Base-by-base conservation (phyloP, 176 grass and related monocot species). In the Zoysia pacifica region DNA sequence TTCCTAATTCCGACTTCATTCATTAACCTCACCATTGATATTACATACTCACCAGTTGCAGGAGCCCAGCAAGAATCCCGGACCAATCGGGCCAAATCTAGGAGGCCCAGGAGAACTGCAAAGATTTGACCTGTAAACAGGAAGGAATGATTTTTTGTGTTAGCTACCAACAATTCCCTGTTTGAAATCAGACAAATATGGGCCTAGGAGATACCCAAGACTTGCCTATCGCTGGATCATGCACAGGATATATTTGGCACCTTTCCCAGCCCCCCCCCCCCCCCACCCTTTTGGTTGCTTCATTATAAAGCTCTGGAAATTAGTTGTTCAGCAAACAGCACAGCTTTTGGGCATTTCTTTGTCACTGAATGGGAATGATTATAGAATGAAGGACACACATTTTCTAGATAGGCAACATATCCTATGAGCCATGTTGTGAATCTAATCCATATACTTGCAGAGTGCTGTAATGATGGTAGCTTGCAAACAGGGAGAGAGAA, bases 41-140 rank as follows among this genome's bases (percentile, higher is more conserved):
- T 20, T 79, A 9, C 81, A 58, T 37, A 7, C 55, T 62, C 19
- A 28, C 67, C 18, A 53, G 59, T 48, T 16, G 19, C 60, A 37
- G 67, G 54, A 39, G 14, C 16, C 5, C 1, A 48, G 16, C 28
- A 28, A 77, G 28, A 28, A 28, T 28, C n/a, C n/a, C n/a, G 59
- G 67, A 82, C 61, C 62, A 20, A 68, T 18, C 78, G 83, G 87
- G 45, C 83, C 47, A 68, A 37, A 62, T 38, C 11, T 14, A 62
- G 52, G 14, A 68, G 81, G 86, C 75, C 83, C 73, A 78, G 38
- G 37, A 62, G n/a, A 77, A 61, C 16, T 67, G 64, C 58, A 51
- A 70, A 61, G n/a, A 73, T 85, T 78, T 68, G 73, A 82, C 45
- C 60, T 69, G 66, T 38, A 81, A 82, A 85, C 16, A 67, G 37